Evolutionary conservation across 1,284 basidiomycete species (phyloP).

Genomic region (Inonotus hispidus): DNA sequence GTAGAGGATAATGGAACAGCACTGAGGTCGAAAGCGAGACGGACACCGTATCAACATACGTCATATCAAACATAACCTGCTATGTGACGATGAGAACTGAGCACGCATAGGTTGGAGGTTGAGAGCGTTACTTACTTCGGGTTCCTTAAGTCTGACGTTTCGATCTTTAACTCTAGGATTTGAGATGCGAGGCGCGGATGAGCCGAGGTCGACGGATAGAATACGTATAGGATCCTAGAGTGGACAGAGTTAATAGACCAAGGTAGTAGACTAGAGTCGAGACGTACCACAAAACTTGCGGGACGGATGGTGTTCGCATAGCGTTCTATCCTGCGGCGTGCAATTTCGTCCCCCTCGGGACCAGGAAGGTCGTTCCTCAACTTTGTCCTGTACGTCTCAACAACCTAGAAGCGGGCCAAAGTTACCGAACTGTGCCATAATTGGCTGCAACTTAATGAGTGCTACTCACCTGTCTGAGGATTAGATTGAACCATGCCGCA

Average conservation of each 20-base stretch:
- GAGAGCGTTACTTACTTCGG: not conserved
- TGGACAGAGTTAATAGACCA: slow-evolving; percentile 6
- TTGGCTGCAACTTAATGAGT: not conserved
- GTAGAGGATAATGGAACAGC: slow-evolving; percentile 76
- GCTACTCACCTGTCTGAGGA: slow-evolving; percentile 56
- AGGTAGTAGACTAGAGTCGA: not conserved
- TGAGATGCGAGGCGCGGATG: slow-evolving; percentile 59
- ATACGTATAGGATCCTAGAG: slow-evolving; percentile 67
- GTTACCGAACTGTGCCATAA: slow-evolving; percentile 1
- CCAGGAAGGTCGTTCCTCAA: slow-evolving; percentile 56
- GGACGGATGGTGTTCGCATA: slow-evolving; percentile 70
- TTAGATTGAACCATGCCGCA: slow-evolving; percentile 70
- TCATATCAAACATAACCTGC: slow-evolving; percentile 60
- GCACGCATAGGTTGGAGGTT: not conserved
- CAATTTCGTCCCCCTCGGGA: slow-evolving; percentile 64
- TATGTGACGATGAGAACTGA: slow-evolving; percentile 22
- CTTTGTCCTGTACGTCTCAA: slow-evolving; percentile 67
- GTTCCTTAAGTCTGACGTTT: slow-evolving; percentile 5
- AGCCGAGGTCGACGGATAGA: slow-evolving; percentile 68
- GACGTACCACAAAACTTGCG: slow-evolving; percentile 56
- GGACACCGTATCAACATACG: slow-evolving; percentile 66
- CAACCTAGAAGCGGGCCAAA: slow-evolving; percentile 39
- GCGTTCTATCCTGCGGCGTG: slow-evolving; percentile 60
- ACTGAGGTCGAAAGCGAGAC: slow-evolving; percentile 77
- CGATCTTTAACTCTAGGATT: slow-evolving; percentile 45